A percentile compares a stretch with the other conserved stretches of the same genome.
phyloP scores from a whole-genome alignment of 345 rosid genomes.

The Aurinia saxatilis region DNA sequence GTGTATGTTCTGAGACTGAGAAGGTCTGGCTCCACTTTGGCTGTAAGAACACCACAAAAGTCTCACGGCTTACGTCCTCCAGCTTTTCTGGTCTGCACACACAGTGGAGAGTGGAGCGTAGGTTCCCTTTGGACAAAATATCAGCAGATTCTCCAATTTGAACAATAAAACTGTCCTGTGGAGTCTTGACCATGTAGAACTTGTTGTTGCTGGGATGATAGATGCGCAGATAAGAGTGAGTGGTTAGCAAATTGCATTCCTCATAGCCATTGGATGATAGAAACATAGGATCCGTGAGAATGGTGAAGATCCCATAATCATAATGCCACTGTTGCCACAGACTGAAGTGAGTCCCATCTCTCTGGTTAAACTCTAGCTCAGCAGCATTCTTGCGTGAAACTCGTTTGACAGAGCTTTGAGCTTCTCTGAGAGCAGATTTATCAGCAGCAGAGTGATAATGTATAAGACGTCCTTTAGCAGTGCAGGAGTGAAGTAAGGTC shows the following conservation, averaged over 20 bases:
- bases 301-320: slow-evolving; percentile 85
- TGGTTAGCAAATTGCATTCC: slow-evolving; percentile 40
- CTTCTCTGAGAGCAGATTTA: slow-evolving; percentile 35
- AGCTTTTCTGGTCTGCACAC: slow-evolving; percentile 51
- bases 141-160: slow-evolving; percentile 92
- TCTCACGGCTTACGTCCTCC: slow-evolving; percentile 64
- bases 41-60: slow-evolving; percentile 73
- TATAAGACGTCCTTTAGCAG: slow-evolving; percentile 81
- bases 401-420: slow-evolving; percentile 26
- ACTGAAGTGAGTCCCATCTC: slow-evolving; percentile 20
- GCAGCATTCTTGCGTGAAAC: neutral
- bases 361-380: slow-evolving; percentile 12
- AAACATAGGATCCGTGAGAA: slow-evolving; percentile 84
- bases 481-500: slow-evolving; percentile 59
- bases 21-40: slow-evolving; percentile 79
- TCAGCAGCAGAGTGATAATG: slow-evolving; percentile 78
- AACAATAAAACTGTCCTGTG: slow-evolving; percentile 65
- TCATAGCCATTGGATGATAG: slow-evolving; percentile 20
- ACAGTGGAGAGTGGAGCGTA: slow-evolving; percentile 70
- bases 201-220: slow-evolving; percentile 48
- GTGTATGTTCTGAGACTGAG: slow-evolving; percentile 35
- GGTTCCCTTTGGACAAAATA: slow-evolving; percentile 67
- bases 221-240: slow-evolving; percentile 48
- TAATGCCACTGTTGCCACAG: slow-evolving; percentile 98
- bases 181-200: slow-evolving; percentile 57